Evolutionary conservation across 768 basidiomycete genomes (phyloP), one percentile per base, ranked within the genome.

Genomic region (Grammothele lineata): DNA sequence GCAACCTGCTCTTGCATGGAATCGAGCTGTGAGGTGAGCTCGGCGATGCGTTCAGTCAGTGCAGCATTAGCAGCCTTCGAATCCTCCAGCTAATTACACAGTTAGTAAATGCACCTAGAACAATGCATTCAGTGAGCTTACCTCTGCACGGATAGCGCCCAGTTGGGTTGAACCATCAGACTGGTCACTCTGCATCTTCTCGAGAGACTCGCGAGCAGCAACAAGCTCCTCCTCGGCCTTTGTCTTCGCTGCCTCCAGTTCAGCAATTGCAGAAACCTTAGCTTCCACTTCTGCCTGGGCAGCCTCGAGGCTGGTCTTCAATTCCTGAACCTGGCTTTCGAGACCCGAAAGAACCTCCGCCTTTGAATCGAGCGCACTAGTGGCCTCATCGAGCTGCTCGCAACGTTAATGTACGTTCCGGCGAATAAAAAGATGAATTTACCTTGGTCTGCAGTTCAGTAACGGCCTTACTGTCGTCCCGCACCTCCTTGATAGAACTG

Each of bases 401-500:
- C n/a, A 5, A 36, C 35, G 18, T 17, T 36, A 30, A 7, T 30
- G 27, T 14, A 30, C 27, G 7, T 7, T 19, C 35, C 9, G 15
- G 35, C 12, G 35, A 36, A 19, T 36, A 8, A 19, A 32, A 15
- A 32, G 34, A 21, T 43, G 26, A 14, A n/a, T 66, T 25, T 60
- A 78, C 87, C 75, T 86, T 80, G 40, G 61, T 68, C 61, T 83
- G 80, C 15, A 87, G 58, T 45, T 79, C 83, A 46, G 74, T 73
- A 18, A 80, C 52, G 11, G 64, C 74, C 57, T 77, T 79, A n/a
- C 65, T 69, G 53, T 81, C 81, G 51, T 81, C 83, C 51, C 75
- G 78, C 15, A 83, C 69, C 56, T 88, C 88, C 48, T 73, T 76
- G 48, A 89, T 81, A 8, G 87, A 87, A n/a, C 84, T 75, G 39